A percentile compares a stretch with the other conserved stretches of the same genome.
Evolutionary conservation across 352 stramenopile genomes (phyloP).

Genomic region (Thalassiosira hispida): DNA sequence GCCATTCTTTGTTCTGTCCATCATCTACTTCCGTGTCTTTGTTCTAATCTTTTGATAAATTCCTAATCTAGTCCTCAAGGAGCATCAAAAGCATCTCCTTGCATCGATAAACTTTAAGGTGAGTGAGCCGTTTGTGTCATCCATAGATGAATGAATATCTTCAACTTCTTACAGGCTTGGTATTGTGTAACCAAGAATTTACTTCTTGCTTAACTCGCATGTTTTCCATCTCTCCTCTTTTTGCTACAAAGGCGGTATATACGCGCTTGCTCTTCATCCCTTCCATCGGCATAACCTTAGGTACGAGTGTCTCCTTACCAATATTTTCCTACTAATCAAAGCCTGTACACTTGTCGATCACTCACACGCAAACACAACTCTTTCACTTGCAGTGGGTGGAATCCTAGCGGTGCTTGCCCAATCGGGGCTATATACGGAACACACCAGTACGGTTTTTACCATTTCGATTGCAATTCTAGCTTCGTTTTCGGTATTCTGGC

Average conservation of each 20-base stretch:
- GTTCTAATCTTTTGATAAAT: too few relatives aligned
- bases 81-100: conserved; percentile 22
- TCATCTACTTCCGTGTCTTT: too few relatives aligned
- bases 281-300: conserved; percentile 11
- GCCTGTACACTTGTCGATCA: neutral
- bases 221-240: neutral
- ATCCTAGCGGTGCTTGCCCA: conserved; percentile 16
- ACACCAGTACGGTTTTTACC: neutral
- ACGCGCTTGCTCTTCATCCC: conserved; percentile 15
- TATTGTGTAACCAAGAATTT: too few relatives aligned
- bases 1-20: too few relatives aligned
- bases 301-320: neutral
- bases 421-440: neutral
- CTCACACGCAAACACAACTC: neutral
- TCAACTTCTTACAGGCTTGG: too few relatives aligned
- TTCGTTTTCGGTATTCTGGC: conserved; percentile 34
- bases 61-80: conserved; percentile 31
- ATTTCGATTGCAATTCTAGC: conserved; percentile 12
- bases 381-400: neutral
- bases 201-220: too few relatives aligned
- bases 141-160: neutral
- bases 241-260: neutral
- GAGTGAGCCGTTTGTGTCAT: neutral
- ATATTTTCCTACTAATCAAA: neutral
- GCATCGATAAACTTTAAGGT: conserved; percentile 11